Evolutionary conservation across 116 monocot species (phyloP).

Genomic region (Papilionanthe hybrid): DNA sequence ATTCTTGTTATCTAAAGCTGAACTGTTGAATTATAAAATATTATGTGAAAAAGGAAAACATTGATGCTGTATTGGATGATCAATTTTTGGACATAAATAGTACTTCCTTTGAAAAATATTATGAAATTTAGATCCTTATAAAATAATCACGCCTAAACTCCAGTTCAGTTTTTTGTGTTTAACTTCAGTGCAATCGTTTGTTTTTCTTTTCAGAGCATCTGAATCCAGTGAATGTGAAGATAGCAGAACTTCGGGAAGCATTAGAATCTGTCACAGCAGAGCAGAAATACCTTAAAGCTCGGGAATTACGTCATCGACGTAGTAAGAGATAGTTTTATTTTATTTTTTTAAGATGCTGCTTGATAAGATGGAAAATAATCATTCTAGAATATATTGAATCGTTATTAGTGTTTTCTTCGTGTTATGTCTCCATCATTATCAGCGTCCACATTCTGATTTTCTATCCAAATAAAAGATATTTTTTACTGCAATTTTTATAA

Average conservation of each 20-base stretch:
- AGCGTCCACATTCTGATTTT: background rate
- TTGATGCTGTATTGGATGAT: background rate
- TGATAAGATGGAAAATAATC: background rate
- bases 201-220: slow-evolving; percentile 56
- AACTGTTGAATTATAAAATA: background rate
- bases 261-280: slow-evolving; percentile 78
- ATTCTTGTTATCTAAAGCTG: background rate
- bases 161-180: background rate
- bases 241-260: slow-evolving; percentile 88
- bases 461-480: background rate
- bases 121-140: background rate
- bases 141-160: background rate
- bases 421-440: background rate
- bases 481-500: background rate
- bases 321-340: slow-evolving; percentile 43
- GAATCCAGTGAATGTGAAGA: slow-evolving; percentile 85
- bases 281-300: slow-evolving; percentile 81
- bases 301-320: slow-evolving; percentile 73
- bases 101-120: background rate
- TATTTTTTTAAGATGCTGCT: background rate
- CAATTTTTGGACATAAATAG: background rate
- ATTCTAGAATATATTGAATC: background rate
- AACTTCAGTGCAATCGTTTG: background rate
- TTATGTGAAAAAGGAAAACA: too few species aligned
- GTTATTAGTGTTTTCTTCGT: background rate